Percentiles rank a stretch among this genome's conserved stretches.
Evolutionary conservation across 805 yeast genomes (phyloP).

Genomic region (Barnettozyma botsteinii): DNA sequence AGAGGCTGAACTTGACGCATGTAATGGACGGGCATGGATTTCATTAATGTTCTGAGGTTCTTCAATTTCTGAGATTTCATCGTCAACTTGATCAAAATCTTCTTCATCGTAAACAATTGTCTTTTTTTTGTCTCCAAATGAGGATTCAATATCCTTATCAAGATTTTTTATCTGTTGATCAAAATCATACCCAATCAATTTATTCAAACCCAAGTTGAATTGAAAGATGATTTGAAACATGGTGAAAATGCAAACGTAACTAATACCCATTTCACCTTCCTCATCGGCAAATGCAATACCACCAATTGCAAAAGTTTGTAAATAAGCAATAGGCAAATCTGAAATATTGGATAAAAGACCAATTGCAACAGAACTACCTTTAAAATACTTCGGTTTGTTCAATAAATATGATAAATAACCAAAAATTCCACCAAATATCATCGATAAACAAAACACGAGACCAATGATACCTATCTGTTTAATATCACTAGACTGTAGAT

Average conservation of each 20-base stretch:
- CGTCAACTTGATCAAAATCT: not conserved
- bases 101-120: not conserved
- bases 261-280: conserved; percentile 71
- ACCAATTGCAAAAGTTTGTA: conserved; percentile 53
- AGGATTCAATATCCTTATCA: not conserved
- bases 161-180: conserved; percentile 9
- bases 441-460: conserved; percentile 45
- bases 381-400: conserved; percentile 53
- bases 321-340: conserved; percentile 72
- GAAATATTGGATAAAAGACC: conserved; percentile 71
- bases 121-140: conserved; percentile 3
- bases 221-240: conserved; percentile 56
- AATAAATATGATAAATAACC: conserved; percentile 27
- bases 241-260: conserved; percentile 73
- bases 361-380: conserved; percentile 63
- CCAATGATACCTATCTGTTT: conserved; percentile 64
- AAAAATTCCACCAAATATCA: conserved; percentile 41
- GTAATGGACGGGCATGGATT: conserved; percentile 6
- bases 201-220: conserved; percentile 72
- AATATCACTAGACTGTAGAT: conserved; percentile 57
- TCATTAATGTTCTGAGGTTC: not conserved
- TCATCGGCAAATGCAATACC: conserved; percentile 40
- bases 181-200: conserved; percentile 63
- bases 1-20: not conserved
- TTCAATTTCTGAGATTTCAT: too few species aligned